Base-by-base conservation (phyloP, 768 basidiomycete genomes). In the Polyporus arcularius region DNA sequence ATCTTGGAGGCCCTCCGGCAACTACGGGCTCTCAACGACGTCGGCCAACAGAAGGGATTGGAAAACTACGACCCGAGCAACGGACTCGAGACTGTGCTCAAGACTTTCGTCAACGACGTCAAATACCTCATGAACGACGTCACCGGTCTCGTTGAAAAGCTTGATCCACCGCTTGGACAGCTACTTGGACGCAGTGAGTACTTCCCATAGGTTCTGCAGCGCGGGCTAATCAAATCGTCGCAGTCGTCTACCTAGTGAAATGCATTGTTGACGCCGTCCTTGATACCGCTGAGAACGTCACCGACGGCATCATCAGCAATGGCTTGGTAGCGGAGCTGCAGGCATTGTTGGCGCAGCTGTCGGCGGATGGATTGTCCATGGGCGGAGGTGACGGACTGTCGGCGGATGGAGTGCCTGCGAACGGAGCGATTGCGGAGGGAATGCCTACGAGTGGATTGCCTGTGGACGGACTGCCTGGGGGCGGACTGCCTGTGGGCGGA, bases 211-310 rank as follows among this genome's bases (percentile, higher is more conserved):
- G 4, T 46, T 9, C 39, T 28, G 60, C 18, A 28, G 42, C 50
- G 18, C 38, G 32, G 40, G 31, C 35, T 60, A 30, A 41, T 38
- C 53, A 14, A 57, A 51, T 42, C 16, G 16, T 35, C 43, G 1
- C 52, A 89, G 88, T 83, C 63, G 73, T 86, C 9, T 83, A 84
- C 61, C 73, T 83, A 10, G 68, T 87, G 70, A 88, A 90, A 68
- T 88, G 88, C 67, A 60, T 83, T 28, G 53, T 88, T 35, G 85
- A 86, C 64, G 73, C 73, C 4, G 54, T 83, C 30, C 71, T 88
- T 42, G 75, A 89, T 65, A 68, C 69, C 5, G 66, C 74, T 2
- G 83, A 85, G 69, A 77, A 85, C 65, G 35, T 82, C 15, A 72
- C 76, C 15, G 87, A 87, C 65, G 80, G 67, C 8, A 58, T 76